Conservation (phyloP, 2,329 filamentous ascomycete genomes). For the Claviceps capensis region DNA sequence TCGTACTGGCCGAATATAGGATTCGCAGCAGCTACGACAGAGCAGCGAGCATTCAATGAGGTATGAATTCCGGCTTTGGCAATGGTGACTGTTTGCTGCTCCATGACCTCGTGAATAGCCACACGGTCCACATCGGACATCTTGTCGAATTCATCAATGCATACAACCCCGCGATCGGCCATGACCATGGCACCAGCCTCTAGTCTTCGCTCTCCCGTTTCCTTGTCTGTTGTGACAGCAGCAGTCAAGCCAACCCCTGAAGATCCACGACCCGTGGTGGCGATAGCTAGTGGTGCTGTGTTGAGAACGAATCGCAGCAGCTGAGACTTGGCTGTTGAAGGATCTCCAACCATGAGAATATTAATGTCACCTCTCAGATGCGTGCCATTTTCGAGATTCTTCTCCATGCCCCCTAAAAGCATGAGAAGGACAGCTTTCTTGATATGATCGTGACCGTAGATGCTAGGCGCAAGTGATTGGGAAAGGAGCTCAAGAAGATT, state of each 20-base stretch:
- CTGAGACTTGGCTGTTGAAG: slow-evolving; percentile 97
- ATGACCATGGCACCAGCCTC: slow-evolving; percentile 99
- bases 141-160: slow-evolving; percentile 99
- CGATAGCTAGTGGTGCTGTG: slow-evolving; percentile 89
- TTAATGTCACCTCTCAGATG: slow-evolving; percentile 98
- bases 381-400: slow-evolving; percentile 95
- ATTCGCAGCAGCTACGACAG: slow-evolving; percentile 91
- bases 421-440: slow-evolving; percentile 95
- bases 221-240: slow-evolving; percentile 91
- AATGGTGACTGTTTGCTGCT: slow-evolving; percentile 98
- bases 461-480: slow-evolving; percentile 89
- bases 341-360: slow-evolving; percentile 97
- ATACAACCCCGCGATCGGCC: slow-evolving; percentile 90
- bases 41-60: slow-evolving; percentile 89
- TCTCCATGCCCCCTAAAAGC: slow-evolving; percentile 91
- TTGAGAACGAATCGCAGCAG: slow-evolving; percentile 93
- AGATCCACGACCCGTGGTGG: slow-evolving; percentile 90
- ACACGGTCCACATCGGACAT: slow-evolving; percentile 98
- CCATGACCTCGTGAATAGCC: slow-evolving; percentile 99
- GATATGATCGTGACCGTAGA: slow-evolving; percentile 93
- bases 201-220: slow-evolving; percentile 85
- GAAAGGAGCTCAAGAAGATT: slow-evolving; percentile 87
- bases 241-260: slow-evolving; percentile 96
- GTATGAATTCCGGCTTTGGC: slow-evolving; percentile 98
- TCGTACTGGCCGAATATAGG: slow-evolving; percentile 98